phyloP scores from a whole-genome alignment of 495 filamentous ascomycete species.

The Elasticomyces elasticus region DNA sequence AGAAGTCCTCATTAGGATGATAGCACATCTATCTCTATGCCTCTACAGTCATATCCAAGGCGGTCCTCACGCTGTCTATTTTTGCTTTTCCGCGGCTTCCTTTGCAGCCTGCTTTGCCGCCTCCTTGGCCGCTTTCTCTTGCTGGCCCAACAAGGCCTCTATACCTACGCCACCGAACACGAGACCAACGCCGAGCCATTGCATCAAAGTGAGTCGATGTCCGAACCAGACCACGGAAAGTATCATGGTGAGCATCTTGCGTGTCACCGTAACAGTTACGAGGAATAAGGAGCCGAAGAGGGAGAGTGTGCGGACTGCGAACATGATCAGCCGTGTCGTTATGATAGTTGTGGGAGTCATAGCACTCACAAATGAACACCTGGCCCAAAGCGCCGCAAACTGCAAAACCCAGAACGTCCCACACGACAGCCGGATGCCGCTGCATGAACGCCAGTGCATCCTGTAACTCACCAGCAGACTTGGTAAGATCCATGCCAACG shows the following conservation, averaged over 20 bases:
- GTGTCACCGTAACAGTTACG: constrained; percentile 91
- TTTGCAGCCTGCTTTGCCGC: constrained; percentile 49
- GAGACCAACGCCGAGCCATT: constrained; percentile 83
- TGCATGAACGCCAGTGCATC: constrained; percentile 72
- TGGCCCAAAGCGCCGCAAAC: constrained; percentile 90
- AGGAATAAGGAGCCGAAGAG: constrained; percentile 85
- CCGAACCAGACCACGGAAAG: constrained; percentile 91
- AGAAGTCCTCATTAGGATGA: too few species aligned
- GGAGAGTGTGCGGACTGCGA: constrained; percentile 73
- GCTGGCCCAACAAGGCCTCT: constrained; percentile 69
- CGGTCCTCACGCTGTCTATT: too few species aligned
- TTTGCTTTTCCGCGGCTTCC: too few species aligned
- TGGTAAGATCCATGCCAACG: constrained; percentile 54
- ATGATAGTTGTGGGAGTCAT: background rate
- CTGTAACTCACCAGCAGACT: constrained; percentile 56
- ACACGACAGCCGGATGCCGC: constrained; percentile 64
- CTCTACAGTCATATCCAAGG: too few species aligned
- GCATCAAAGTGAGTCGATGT: constrained; percentile 70
- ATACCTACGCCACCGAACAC: constrained; percentile 94
- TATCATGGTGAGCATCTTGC: constrained; percentile 99
- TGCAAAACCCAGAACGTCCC: constrained; percentile 81
- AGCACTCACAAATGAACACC: constrained; percentile 75
- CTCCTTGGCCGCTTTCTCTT: constrained; percentile 79
- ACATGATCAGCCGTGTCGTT: background rate
- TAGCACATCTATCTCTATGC: too few species aligned